Percentiles rank a stretch among this genome's conserved stretches.
These are phyloP conservation scores for Raffaelea ambrosiae DNA, from an alignment of 2,329 filamentous ascomycete species.

Conservation along the genomic window DNA sequence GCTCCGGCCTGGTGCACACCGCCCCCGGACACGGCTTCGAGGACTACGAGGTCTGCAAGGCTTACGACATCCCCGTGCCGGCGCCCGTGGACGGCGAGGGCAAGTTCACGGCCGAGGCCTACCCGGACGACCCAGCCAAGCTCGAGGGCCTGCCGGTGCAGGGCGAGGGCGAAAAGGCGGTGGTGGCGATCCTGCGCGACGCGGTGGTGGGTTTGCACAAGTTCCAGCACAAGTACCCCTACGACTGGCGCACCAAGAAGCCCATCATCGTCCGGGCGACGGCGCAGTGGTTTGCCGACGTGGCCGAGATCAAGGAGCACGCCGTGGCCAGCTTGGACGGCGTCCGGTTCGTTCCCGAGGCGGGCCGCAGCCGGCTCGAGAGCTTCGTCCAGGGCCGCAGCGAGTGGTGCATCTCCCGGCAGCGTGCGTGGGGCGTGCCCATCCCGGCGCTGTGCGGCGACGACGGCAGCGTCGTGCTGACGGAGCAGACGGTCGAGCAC, in stretches of 20 bases:
- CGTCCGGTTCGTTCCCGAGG: conserved; percentile 71
- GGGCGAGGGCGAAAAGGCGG: conserved; percentile 21
- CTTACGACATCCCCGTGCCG: conserved; percentile 48
- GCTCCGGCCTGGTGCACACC: conserved; percentile 88
- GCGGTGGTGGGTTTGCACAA: conserved; percentile 61
- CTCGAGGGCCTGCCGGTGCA: conserved; percentile 62
- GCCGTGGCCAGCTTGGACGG: conserved; percentile 61
- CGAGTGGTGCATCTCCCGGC: conserved; percentile 97
- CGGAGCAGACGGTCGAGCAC: conserved; percentile 69
- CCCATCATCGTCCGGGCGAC: conserved; percentile 89
- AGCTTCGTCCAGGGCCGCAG: conserved; percentile 81
- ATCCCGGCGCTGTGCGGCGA: conserved; percentile 85
- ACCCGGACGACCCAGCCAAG: conserved; percentile 56
- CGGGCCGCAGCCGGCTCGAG: conserved; percentile 65
- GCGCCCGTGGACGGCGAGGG: conserved; percentile 81
- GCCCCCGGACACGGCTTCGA: conserved; percentile 96
- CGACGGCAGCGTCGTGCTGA: conserved; percentile 68
- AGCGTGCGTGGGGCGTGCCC: conserved; percentile 92
- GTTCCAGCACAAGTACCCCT: conserved; percentile 88
- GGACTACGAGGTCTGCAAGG: conserved; percentile 75
- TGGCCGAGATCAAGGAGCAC: conserved; percentile 68
- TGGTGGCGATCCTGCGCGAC: conserved; percentile 59
- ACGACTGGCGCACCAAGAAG: conserved; percentile 93
- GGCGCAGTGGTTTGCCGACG: conserved; percentile 96
- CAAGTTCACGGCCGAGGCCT: conserved; percentile 70